These are phyloP conservation scores for Pythium grandisporangium DNA, from an alignment of 352 stramenopile species.

Conservation along the genomic window DNA sequence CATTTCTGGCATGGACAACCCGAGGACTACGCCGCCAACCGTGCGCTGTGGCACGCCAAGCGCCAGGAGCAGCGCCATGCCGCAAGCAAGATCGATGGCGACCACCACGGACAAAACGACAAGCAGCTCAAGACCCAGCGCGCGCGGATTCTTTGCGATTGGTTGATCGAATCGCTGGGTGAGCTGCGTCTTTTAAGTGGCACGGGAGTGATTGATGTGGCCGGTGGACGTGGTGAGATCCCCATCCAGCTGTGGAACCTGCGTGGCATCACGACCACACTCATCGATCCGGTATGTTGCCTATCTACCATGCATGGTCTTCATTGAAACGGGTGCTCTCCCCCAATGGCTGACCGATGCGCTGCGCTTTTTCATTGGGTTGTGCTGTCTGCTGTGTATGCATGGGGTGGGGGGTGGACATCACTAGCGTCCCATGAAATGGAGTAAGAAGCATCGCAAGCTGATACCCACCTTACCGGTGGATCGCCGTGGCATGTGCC, in stretches of 20 bases:
- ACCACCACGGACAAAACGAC: constrained; percentile 44
- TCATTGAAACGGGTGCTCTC: background rate
- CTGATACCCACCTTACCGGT: constrained; percentile 25
- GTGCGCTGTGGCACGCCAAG: constrained; percentile 53
- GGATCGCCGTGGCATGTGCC: constrained; percentile 28
- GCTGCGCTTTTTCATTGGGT: background rate
- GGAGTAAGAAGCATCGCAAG: constrained; percentile 64
- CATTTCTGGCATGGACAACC: constrained; percentile 73
- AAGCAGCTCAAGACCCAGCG: constrained; percentile 70
- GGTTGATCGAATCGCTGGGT: constrained; percentile 64
- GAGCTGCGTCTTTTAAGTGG: constrained; percentile 25
- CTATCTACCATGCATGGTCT: too few relatives aligned
- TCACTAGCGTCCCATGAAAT: constrained; percentile 61
- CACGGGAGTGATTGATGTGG: constrained; percentile 78
- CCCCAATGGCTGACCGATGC: background rate
- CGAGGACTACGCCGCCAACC: constrained; percentile 56
- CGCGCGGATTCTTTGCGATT: constrained; percentile 72
- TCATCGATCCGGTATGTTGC: constrained; percentile 81
- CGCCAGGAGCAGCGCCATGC: constrained; percentile 51
- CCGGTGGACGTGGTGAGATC: constrained; percentile 84
- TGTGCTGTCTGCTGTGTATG: background rate
- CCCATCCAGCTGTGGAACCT: constrained; percentile 75
- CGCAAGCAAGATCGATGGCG: constrained; percentile 41
- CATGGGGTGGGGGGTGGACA: too few relatives aligned
- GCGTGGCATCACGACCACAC: constrained; percentile 64